Percentiles rank a stretch among this genome's conserved stretches.
phyloP scores from a whole-genome alignment of 2,329 filamentous ascomycete species.

The Ilyonectria sp. region DNA sequence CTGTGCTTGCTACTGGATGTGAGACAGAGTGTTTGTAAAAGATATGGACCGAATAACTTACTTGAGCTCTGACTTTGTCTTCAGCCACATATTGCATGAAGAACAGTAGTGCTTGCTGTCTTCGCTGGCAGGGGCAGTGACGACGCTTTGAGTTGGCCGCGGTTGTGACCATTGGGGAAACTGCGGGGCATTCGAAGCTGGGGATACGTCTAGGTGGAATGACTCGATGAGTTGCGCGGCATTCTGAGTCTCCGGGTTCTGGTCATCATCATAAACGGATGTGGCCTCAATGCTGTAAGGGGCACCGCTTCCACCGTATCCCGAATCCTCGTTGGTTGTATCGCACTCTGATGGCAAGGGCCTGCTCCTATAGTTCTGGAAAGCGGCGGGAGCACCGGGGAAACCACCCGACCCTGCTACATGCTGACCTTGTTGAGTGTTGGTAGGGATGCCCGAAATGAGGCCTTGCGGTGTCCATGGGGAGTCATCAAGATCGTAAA shows the following conservation, averaged over 20 bases:
- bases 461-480: constrained; percentile 61
- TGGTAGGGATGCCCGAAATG: constrained; percentile 40
- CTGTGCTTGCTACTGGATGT: constrained; percentile 77
- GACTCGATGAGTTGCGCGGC: constrained; percentile 54
- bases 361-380: constrained; percentile 46
- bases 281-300: constrained; percentile 60
- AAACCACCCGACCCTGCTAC: constrained; percentile 35
- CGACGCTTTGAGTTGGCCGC: constrained; percentile 36
- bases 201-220: constrained; percentile 37
- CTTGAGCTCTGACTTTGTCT: constrained; percentile 71
- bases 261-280: constrained; percentile 63
- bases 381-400: constrained; percentile 27
- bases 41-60: constrained; percentile 47
- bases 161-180: constrained; percentile 26
- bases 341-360: constrained; percentile 58
- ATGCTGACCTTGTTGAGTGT: constrained; percentile 47
- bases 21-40: constrained; percentile 24
- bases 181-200: constrained; percentile 10
- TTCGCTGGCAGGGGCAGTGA: constrained; percentile 33
- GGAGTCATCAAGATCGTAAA: constrained; percentile 57
- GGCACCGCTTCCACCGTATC: constrained; percentile 60
- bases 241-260: constrained; percentile 57
- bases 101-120: constrained; percentile 52
- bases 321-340: constrained; percentile 61
- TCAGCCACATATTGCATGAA: constrained; percentile 59